Evolutionary conservation across 2,329 filamentous ascomycete genomes (phyloP), one percentile per base, ranked within the genome.

Genomic region (Purpureocillium lavendulum): DNA sequence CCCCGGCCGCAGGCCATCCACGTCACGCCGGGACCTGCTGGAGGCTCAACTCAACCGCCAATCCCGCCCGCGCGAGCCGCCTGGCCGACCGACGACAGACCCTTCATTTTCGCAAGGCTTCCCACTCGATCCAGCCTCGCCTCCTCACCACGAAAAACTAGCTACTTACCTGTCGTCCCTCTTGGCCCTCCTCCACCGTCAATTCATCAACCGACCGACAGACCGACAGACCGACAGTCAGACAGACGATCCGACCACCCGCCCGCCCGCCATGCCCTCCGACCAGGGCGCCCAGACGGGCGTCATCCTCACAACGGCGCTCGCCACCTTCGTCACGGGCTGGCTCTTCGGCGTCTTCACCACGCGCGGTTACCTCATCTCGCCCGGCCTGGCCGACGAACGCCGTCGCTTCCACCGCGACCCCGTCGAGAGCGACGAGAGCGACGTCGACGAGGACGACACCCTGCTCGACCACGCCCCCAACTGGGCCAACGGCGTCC

Each of bases 331-430:
- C 49, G 59, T 92, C 39, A 75, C 78, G 1, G 89, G 89, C 52
- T 94, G 90, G 64, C 77, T 88, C 30, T 73, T 95, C 12, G 87
- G 86, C 46, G 66, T 94, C 43, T 88, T 88, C 63, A 72, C 80
- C 14, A 74, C 75, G 44, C 71, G 62, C 41, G 75, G 76, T 41
- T 79, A 77, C 64, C 57, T 79, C 34, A 65, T 79, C 51, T 69
- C 75, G n/a, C 70, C 75, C 1, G 57, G 61, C 44, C 61, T 84
- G 49, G 66, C 60, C 49, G 59, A 76, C 57, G 66, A 82, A 70
- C 66, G 80, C 58, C 61, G 65, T 58, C 61, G 67, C 62, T 70
- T 72, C 54, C 62, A 70, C 10, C 55, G 67, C 35, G 79, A 84
- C 52, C 79, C 80, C 1, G 64, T 77, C 44, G 81, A 84, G 55